Evolutionary conservation across 495 filamentous ascomycete species (phyloP), one percentile per base, ranked within the genome.

Genomic region (Podospora tetraspora): DNA sequence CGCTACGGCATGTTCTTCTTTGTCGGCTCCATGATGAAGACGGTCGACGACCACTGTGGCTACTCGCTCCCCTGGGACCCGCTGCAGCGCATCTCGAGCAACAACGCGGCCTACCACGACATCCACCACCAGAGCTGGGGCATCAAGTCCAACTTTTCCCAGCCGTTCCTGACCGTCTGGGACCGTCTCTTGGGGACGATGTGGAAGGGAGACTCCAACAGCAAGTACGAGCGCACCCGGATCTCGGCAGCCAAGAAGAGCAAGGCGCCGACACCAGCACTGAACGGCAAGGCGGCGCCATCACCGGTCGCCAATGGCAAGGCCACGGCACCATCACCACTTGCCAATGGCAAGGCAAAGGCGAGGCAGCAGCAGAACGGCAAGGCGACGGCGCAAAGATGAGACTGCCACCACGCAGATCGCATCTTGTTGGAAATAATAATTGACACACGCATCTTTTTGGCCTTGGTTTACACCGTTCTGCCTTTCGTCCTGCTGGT

Each of bases 111-210:
- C 23, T 99, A 96, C 79, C 95, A 99, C 77, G 95, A 99, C 76
- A 92, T 99, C 63, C 95, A 99, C 78, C 95, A 99, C 79, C 95
- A 99, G 81, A 96, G 92, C 81, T 99, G 94, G 95, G 95, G 95
- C 61, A 97, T 99, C 82, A 97, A 95, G 85, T 85, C 87, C 69
- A 82, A 86, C 78, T 88, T 84, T 69, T 90, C 89, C 0, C 92
- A 95, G 75, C 92, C 92, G 0, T 94, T 92, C 81, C 92, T 93
- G 80, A 94, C 90, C 60, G 90, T 93, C 78, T 95, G 92, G 92
- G 92, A 95, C 74, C 81, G 84, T 25, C 62, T 85, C 59, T 80
- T 93, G 12, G 89, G 89, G 32, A 95, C 92, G 30, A 86, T 84
- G 75, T 95, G 89, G 89, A 84, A 81, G 56, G 91, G 91, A 19